phyloP scores from a whole-genome alignment of 768 basidiomycete genomes.

The Jaapia argillacea region DNA sequence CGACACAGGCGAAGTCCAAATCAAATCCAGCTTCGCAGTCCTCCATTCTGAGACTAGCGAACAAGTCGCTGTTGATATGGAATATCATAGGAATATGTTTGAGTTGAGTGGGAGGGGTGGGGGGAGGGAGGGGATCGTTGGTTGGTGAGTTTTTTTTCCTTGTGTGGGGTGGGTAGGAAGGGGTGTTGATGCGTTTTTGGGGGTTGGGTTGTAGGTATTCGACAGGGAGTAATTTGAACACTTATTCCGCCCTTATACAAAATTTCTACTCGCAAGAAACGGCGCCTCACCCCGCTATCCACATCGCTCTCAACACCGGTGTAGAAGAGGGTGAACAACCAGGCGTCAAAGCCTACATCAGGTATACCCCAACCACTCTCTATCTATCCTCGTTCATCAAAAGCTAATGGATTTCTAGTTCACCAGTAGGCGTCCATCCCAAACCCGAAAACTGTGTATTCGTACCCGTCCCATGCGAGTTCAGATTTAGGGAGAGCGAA shows the following conservation, averaged over 20 bases:
- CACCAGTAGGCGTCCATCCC: constrained; percentile 79
- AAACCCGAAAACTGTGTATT: constrained; percentile 96
- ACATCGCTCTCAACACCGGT: constrained; percentile 85
- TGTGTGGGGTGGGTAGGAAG: not conserved
- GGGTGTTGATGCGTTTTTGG: not conserved
- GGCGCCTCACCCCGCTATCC: constrained; percentile 78
- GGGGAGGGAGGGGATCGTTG: constrained; percentile 85
- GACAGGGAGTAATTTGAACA: constrained; percentile 83
- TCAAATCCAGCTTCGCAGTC: constrained; percentile 83
- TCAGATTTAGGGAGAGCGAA: constrained; percentile 77
- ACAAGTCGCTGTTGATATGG: constrained; percentile 94
- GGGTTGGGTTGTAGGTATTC: constrained; percentile 56
- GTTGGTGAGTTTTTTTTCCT: constrained; percentile 58
- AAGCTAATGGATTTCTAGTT: constrained; percentile 32
- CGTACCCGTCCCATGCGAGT: constrained; percentile 80
- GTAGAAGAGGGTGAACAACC: constrained; percentile 49
- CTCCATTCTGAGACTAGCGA: constrained; percentile 88
- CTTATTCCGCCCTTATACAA: constrained; percentile 94
- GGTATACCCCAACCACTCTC: constrained; percentile 36
- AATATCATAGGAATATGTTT: constrained; percentile 89
- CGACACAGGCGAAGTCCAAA: constrained; percentile 43
- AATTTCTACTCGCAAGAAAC: constrained; percentile 96
- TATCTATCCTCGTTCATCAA: not conserved
- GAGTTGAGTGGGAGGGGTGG: constrained; percentile 81
- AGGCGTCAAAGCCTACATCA: constrained; percentile 81